A percentile compares a stretch with the other conserved stretches of the same genome.
phyloP scores from a whole-genome alignment of 768 basidiomycete species.

The Kwoniella dendrophila region DNA sequence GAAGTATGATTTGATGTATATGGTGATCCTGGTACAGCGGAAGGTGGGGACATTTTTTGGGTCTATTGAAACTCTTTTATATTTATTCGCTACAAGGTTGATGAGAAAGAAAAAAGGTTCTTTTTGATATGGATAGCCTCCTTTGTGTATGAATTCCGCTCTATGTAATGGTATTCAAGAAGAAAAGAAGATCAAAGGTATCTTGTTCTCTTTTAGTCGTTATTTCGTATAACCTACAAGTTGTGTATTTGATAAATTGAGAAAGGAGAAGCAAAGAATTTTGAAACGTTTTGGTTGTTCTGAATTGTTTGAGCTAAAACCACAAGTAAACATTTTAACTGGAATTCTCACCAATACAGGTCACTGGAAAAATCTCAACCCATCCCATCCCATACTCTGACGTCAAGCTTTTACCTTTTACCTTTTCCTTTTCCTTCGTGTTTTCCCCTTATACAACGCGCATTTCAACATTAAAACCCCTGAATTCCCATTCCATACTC shows the following conservation, averaged over 20 bases:
- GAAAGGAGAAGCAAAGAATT: too few relatives aligned
- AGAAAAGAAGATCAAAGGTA: neutral
- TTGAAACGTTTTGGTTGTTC: constrained; percentile 5
- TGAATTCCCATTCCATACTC: neutral
- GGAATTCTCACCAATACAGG: neutral
- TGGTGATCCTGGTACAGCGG: constrained; percentile 25
- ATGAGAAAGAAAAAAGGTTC: neutral
- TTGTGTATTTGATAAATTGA: too few relatives aligned
- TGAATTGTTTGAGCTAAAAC: too few relatives aligned
- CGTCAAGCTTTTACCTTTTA: neutral
- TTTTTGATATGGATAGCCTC: neutral
- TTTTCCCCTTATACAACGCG: neutral
- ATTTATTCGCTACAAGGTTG: neutral
- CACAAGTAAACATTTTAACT: too few relatives aligned
- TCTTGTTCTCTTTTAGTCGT: neutral
- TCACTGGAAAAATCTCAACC: neutral
- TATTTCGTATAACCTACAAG: neutral
- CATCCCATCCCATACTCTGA: neutral
- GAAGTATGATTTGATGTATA: constrained; percentile 21
- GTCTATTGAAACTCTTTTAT: neutral
- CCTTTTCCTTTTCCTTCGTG: neutral
- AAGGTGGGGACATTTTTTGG: constrained; percentile 18
- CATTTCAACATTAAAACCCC: neutral
- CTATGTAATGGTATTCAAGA: neutral
- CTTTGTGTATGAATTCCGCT: neutral